phyloP scores from a whole-genome alignment of 179 eudicot genomes.

The Pouteria campechiana region DNA sequence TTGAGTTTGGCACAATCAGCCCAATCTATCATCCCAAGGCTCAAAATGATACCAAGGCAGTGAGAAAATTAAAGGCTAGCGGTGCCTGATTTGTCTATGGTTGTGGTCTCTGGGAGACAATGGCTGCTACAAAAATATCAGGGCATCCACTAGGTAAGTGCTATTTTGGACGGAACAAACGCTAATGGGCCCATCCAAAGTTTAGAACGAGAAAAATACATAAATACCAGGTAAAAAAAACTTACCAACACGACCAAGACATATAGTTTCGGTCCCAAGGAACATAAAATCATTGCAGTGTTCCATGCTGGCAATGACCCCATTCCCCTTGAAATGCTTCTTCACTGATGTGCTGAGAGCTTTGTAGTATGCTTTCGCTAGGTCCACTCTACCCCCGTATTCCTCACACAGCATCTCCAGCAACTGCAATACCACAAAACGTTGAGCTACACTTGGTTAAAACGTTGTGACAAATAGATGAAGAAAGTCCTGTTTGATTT shows the following conservation, averaged over 20 bases:
- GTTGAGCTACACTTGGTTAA: too few species aligned
- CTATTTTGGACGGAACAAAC: too few species aligned
- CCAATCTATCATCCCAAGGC: too few species aligned
- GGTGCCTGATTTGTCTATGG: too few species aligned
- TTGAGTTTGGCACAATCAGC: too few species aligned
- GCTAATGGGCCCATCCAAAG: too few species aligned
- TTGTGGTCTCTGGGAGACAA: too few species aligned
- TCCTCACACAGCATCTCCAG: slow-evolving; percentile 86
- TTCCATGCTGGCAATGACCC: slow-evolving; percentile 93
- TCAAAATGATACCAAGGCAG: neutral
- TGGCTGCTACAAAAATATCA: too few species aligned
- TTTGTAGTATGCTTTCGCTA: slow-evolving; percentile 67
- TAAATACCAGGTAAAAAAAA: neutral
- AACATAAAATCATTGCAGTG: slow-evolving; percentile 96
- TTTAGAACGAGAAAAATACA: too few species aligned
- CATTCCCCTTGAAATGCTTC: slow-evolving; percentile 83
- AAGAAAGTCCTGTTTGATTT: too few species aligned
- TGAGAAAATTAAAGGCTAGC: too few species aligned
- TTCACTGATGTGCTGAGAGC: slow-evolving; percentile 64
- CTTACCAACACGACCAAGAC: slow-evolving; percentile 93
- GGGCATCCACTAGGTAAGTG: too few species aligned
- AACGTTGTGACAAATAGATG: neutral
- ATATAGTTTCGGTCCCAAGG: slow-evolving; percentile 81
- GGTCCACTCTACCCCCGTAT: slow-evolving; percentile 83
- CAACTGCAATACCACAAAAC: slow-evolving; percentile 26